Percentiles rank a stretch among this genome's conserved stretches.
phyloP scores from a whole-genome alignment of 2,329 filamentous ascomycete species.

The Penicillium sp. region DNA sequence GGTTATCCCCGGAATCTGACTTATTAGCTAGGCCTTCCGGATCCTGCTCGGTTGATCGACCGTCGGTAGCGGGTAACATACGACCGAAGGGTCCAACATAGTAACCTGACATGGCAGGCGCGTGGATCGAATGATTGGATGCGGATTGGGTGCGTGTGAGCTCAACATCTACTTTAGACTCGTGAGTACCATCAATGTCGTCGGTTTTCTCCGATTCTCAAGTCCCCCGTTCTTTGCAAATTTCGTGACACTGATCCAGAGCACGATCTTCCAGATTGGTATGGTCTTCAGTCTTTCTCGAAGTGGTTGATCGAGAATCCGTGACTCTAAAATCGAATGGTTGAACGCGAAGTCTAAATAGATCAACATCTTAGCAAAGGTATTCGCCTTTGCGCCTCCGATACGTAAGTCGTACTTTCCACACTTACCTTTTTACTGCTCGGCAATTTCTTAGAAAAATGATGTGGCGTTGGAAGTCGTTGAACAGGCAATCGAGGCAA shows the following conservation, averaged over 20 bases:
- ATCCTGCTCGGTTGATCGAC: conserved; percentile 25
- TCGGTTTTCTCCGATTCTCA: not conserved
- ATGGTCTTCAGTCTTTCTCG: no score
- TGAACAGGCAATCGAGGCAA: not conserved
- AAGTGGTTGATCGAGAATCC: not conserved
- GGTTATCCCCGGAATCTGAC: conserved; percentile 31
- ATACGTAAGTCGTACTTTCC: not conserved
- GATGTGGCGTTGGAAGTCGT: not conserved
- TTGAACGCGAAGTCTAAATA: not conserved
- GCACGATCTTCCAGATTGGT: not conserved
- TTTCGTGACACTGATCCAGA: not conserved
- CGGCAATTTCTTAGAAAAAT: not conserved
- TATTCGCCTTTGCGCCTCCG: not conserved
- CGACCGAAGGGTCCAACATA: conserved; percentile 42
- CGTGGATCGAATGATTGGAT: conserved; percentile 2
- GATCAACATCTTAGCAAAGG: not conserved
- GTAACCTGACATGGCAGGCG: conserved; percentile 36
- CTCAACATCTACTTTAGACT: conserved; percentile 15
- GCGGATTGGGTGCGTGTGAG: not conserved
- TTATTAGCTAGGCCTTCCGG: conserved; percentile 31
- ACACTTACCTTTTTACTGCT: not conserved
- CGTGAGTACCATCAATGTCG: not conserved
- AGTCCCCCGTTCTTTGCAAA: not conserved
- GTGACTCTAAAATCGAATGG: not conserved
- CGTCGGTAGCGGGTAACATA: conserved; percentile 35